Base-by-base conservation (phyloP, 2,329 filamentous ascomycete species). In the Beauveria sp. region DNA sequence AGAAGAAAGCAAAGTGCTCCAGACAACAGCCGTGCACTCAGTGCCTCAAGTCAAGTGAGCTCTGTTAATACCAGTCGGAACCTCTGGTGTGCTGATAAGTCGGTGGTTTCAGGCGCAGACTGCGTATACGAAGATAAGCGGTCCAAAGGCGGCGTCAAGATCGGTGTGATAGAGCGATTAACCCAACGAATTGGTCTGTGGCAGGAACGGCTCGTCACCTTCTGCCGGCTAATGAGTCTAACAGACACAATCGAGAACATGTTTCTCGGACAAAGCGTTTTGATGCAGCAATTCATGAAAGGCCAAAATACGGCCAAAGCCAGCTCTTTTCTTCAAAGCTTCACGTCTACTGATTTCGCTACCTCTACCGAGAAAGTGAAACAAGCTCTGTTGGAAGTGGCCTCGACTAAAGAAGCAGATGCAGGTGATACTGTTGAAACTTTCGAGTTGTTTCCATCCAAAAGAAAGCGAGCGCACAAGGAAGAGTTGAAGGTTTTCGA, bases 1-100 rank as follows among this genome's bases (percentile, higher is more conserved):
- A 72, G 57, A 78, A 76, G 65, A 79, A 80, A 56, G 73, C 77
- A 18, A 76, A 75, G 49, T 79, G 77, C 66, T 74, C 75, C 28
- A 68, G 76, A 24, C 67, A 70, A 30, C 73, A 76, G 53, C 77
- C 77, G 8, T 79, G 78, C 62, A 73, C 75, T 0, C 73, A 77
- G 55, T 79, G 77, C 56, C 64, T 70, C 3, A 64, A 63, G 47
- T 63, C 42, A 66, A 70, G 42, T 72, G 71, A 62, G 70, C 67
- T 70, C 14, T 20, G 9, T 10, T 10, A 5, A 7, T 49, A 12
- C 18, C 16, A 34, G 30, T 14, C 12, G 30, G 30, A 24, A 8
- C 20, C 34, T 16, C 12, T 3, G 40, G 9, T 22, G 16, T 14
- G 22, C 40, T 46, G 9, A 28, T 26, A 18, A 20, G 22, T 28